Conservation (phyloP, 164 flowering plant species). For the Amborella trichopoda region DNA sequence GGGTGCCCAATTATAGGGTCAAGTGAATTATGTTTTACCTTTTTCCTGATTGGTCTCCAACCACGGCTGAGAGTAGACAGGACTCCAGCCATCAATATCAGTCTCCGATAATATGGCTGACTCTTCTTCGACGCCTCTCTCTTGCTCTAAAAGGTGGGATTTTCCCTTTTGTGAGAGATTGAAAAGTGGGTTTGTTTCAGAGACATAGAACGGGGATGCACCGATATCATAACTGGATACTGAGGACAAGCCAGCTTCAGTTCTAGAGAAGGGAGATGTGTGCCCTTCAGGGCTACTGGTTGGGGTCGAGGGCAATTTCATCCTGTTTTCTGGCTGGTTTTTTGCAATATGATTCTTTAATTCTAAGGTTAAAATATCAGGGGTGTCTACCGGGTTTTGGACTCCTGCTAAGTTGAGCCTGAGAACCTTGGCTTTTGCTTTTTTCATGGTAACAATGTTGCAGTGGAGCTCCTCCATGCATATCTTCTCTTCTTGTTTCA, state of each 20-base stretch:
- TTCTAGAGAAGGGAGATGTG: constrained; percentile 33
- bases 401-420: constrained; percentile 54
- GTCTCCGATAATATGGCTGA: constrained; percentile 9
- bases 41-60: background rate
- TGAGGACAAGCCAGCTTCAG: constrained; percentile 23
- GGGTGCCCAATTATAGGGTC: no score
- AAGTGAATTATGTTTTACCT: constrained; percentile 7
- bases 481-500: constrained; percentile 60
- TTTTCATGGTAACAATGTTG: constrained; percentile 77
- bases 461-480: constrained; percentile 82
- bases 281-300: constrained; percentile 78
- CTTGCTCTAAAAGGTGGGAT: constrained; percentile 8
- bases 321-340: constrained; percentile 15
- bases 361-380: constrained; percentile 35
- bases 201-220: constrained; percentile 34
- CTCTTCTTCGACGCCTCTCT: constrained; percentile 6
- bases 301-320: constrained; percentile 72
- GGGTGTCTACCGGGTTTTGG: constrained; percentile 31
- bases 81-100: constrained; percentile 14
- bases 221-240: constrained; percentile 19
- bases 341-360: constrained; percentile 16
- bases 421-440: constrained; percentile 66
- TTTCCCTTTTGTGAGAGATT: constrained; percentile 27
- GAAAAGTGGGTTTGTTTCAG: constrained; percentile 55
- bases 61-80: constrained; percentile 9